Evolutionary conservation across 768 basidiomycete species (phyloP), one percentile per base, ranked within the genome.

Genomic region (Psilocybe cyanescens): DNA sequence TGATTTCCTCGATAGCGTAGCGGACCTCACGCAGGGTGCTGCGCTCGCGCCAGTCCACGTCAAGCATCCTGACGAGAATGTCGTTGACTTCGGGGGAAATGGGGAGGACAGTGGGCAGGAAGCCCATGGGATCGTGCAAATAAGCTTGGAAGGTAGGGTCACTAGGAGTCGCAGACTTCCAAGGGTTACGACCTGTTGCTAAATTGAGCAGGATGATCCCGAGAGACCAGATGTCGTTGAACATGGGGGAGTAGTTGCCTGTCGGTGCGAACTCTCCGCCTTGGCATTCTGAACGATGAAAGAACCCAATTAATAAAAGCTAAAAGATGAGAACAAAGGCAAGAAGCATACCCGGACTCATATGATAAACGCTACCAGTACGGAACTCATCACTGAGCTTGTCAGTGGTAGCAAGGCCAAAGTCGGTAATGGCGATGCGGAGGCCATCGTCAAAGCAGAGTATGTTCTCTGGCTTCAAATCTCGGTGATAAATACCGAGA

Each of bases 181-280:
- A 99, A 11, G 97, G 97, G 71, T 99, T 98, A 58, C 97, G 89
- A n/a, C 95, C 95, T 44, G 94, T 97, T 50, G 92, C 90, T 53
- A 99, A 87, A 74, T 99, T 99, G 72, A 99, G 89, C 33, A 99
- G 90, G 66, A 99, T 94, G 69, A 99, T 94, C 51, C 95, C 97
- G 57, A 99, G 81, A 12, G 96, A 95, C 97, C 97, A 99, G 66
- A 98, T 86, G 76, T 99, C 97, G 76, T 97, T 97, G 71, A 85
- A 86, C 68, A 88, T 84, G 30, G 96, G 94, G 6, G 91, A 91
- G 76, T 99, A 99, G 16, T 86, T 81, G 65, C 87, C 86, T 51
- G 82, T 85, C 16, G 84, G 86, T 45, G 88, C 87, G 67, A 89
- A 92, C 55, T 81, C 82, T 62, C 92, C 92, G 46, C 95, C 92